These are phyloP conservation scores for Solanum chmielewskii DNA, from an alignment of 257 asterid species.

Conservation along the genomic window DNA sequence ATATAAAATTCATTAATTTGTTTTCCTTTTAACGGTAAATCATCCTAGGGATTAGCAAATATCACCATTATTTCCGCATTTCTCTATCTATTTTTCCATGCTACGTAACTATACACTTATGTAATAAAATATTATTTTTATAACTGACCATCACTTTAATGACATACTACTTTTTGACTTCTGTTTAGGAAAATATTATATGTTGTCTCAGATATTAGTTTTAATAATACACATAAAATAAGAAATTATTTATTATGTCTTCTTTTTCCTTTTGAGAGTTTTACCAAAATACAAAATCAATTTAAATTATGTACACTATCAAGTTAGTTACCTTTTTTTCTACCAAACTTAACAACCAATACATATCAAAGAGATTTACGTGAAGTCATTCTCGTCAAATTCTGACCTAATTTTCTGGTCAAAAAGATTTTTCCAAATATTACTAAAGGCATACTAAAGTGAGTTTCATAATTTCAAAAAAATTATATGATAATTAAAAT, in stretches of 20 bases:
- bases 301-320: background rate
- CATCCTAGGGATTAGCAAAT: conserved; percentile 5
- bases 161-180: background rate
- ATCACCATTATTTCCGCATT: background rate
- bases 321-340: background rate
- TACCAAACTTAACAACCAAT: background rate
- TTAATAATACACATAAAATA: background rate
- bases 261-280: background rate
- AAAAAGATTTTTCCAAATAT: too few relatives aligned
- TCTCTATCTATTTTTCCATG: background rate
- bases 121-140: background rate
- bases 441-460: background rate
- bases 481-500: background rate
- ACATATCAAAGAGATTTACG: background rate
- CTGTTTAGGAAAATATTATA: background rate
- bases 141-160: background rate
- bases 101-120: background rate
- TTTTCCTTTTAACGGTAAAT: background rate
- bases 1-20: background rate
- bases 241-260: background rate
- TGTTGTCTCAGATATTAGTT: background rate
- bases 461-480: background rate
- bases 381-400: background rate
- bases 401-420: too few relatives aligned
- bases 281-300: background rate